A percentile compares a stretch with the other conserved stretches of the same genome.
phyloP scores from a whole-genome alignment of 2,329 filamentous ascomycete genomes.

The Paraconiothyrium sp. region DNA sequence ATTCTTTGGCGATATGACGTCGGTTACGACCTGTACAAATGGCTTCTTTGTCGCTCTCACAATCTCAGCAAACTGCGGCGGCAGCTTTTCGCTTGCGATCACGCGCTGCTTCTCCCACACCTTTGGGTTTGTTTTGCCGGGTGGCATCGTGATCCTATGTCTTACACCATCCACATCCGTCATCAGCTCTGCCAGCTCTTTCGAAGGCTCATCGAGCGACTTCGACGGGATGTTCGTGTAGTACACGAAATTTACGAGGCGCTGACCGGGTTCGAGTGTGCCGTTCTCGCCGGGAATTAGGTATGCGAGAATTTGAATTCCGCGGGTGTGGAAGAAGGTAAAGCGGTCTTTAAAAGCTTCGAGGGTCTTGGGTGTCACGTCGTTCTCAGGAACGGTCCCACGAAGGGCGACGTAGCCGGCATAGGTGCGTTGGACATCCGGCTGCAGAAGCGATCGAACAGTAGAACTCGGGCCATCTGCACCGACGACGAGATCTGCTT shows the following conservation, averaged over 20 bases:
- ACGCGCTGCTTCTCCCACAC: constrained; percentile 52
- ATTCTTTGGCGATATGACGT: constrained; percentile 51
- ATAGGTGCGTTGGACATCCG: constrained; percentile 37
- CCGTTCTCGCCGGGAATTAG: constrained; percentile 57
- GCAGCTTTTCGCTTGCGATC: constrained; percentile 44
- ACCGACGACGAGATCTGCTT: constrained; percentile 41
- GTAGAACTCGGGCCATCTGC: constrained; percentile 47
- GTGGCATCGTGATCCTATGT: constrained; percentile 56
- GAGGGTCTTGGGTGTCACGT: constrained; percentile 29
- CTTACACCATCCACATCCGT: constrained; percentile 54
- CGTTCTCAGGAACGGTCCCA: constrained; percentile 39
- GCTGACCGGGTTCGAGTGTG: constrained; percentile 48
- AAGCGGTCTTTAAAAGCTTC: constrained; percentile 51
- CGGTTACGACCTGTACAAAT: constrained; percentile 59
- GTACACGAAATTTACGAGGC: constrained; percentile 60
- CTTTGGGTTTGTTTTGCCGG: constrained; percentile 50
- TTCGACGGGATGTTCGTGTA: constrained; percentile 53
- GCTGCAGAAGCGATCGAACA: constrained; percentile 32
- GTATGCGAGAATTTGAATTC: constrained; percentile 54
- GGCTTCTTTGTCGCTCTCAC: constrained; percentile 53
- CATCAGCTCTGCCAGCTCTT: constrained; percentile 54
- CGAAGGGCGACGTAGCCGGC: constrained; percentile 46
- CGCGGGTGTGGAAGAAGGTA: constrained; percentile 51
- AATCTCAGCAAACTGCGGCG: constrained; percentile 55
- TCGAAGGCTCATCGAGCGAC: constrained; percentile 43